Evolutionary conservation across 1,284 basidiomycete species (phyloP).

Genomic region (Ustilago shanxiensis): DNA sequence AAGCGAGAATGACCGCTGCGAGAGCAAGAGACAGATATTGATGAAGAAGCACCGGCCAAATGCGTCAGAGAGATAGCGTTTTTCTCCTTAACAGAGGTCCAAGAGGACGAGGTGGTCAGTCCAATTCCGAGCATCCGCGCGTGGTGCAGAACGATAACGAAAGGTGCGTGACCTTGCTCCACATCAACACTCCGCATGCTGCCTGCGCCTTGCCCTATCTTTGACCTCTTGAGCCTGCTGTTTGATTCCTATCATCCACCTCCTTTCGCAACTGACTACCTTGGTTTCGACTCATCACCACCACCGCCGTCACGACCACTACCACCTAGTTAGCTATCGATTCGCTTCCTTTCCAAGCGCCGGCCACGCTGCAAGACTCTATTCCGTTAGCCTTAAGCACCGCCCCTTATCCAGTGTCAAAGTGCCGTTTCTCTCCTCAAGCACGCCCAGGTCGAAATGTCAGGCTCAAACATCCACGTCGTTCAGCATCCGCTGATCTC

Average conservation of each 20-base stretch:
- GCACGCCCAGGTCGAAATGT: slow-evolving; percentile 20
- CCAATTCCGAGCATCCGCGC: slow-evolving; percentile 41
- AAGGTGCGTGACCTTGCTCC: slow-evolving; percentile 18
- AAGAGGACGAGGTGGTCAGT: slow-evolving; percentile 23
- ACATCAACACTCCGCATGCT: slow-evolving; percentile 17
- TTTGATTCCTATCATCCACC: too few relatives aligned
- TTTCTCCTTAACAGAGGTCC: neutral
- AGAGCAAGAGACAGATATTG: neutral
- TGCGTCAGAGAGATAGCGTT: neutral
- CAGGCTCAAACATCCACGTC: slow-evolving; percentile 47
- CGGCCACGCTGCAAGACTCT: neutral
- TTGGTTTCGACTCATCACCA: neutral
- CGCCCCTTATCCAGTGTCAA: neutral
- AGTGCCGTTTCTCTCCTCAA: neutral
- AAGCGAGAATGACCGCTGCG: too few relatives aligned
- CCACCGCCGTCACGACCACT: neutral
- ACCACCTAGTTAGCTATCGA: too few relatives aligned
- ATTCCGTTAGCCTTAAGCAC: neutral
- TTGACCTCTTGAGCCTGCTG: neutral
- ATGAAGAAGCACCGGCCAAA: neutral
- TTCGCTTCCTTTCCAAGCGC: too few relatives aligned
- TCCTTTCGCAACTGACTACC: neutral
- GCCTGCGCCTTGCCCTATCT: slow-evolving; percentile 3
- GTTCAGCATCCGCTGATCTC: slow-evolving; percentile 60
- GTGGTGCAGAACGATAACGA: neutral